Evolutionary conservation across 768 basidiomycete species (phyloP).

Genomic region (Fomitopsis pulvina): DNA sequence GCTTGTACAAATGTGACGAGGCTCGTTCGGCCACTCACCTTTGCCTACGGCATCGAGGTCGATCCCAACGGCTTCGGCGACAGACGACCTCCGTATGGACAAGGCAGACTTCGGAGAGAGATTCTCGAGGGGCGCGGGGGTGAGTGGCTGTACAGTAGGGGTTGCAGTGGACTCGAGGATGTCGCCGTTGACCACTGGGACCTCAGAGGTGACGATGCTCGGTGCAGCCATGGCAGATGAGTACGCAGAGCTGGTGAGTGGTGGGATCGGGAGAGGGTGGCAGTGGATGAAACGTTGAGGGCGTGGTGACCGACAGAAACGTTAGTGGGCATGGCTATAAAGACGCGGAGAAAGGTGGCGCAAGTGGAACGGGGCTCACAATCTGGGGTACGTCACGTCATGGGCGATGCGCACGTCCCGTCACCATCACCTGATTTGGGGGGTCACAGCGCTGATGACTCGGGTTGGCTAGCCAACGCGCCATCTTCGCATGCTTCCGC

Average conservation of each 20-base stretch:
- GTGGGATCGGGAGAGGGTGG: neutral
- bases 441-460: neutral
- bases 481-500: neutral
- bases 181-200: slow-evolving; percentile 52
- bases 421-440: neutral
- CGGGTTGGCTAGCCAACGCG: neutral
- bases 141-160: slow-evolving; percentile 44
- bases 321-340: neutral
- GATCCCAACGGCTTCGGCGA: slow-evolving; percentile 19
- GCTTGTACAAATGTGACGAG: too few relatives aligned
- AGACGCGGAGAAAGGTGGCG: neutral
- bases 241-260: neutral
- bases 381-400: neutral
- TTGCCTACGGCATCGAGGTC: slow-evolving; percentile 19
- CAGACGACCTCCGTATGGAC: neutral
- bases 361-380: neutral
- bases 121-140: neutral
- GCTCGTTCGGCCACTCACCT: slow-evolving; percentile 6
- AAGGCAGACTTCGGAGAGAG: neutral
- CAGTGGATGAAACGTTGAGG: neutral
- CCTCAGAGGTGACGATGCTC: slow-evolving; percentile 21
- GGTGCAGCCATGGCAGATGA: neutral
- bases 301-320: neutral
- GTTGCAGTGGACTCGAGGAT: slow-evolving; percentile 59
- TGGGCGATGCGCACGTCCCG: neutral